These are phyloP conservation scores for Pavlovales sp. DNA, from an alignment of 208 protist species.

Conservation along the genomic window DNA sequence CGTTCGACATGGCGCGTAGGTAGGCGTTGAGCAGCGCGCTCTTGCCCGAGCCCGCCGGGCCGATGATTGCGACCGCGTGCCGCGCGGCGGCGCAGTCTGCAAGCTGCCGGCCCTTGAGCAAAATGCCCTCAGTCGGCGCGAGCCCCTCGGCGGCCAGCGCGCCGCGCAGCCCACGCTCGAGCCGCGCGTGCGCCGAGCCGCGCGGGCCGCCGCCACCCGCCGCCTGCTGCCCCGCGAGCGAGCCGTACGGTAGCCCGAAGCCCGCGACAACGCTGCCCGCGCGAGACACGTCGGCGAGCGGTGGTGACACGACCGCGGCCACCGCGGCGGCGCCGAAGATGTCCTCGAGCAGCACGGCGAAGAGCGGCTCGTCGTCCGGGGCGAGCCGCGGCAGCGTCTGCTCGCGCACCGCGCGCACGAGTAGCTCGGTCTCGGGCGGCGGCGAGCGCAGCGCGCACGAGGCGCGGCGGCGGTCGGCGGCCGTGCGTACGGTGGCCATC, in stretches of 20 bases:
- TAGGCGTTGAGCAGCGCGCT: slow-evolving; percentile 61
- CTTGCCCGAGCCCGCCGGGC: slow-evolving; percentile 70
- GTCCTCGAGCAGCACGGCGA: slow-evolving; percentile 85
- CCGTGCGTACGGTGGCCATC: slow-evolving; percentile 90
- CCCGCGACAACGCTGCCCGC: no score
- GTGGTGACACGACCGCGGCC: no score
- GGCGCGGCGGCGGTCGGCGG: slow-evolving; percentile 69
- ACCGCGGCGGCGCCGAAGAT: slow-evolving; percentile 68
- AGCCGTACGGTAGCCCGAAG: no score
- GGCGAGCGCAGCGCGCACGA: neutral
- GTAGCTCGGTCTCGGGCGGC: slow-evolving; percentile 73
- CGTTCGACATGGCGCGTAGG: slow-evolving; percentile 52
- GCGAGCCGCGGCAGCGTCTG: slow-evolving; percentile 97
- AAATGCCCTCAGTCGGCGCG: slow-evolving; percentile 60
- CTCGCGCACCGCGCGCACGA: slow-evolving; percentile 90
- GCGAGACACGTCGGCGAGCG: no score
- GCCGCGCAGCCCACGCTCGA: slow-evolving; percentile 57
- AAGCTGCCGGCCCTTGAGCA: slow-evolving; percentile 73
- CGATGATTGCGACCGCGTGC: slow-evolving; percentile 78
- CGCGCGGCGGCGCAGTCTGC: slow-evolving; percentile 72
- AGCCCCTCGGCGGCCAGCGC: slow-evolving; percentile 49
- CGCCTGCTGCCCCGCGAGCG: no score
- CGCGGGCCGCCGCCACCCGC: no score
- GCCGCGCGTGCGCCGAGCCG: slow-evolving; percentile 22
- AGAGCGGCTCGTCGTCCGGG: slow-evolving; percentile 91